A percentile compares a stretch with the other conserved stretches of the same genome.
phyloP scores from a whole-genome alignment of 2,329 filamentous ascomycete species.

The Ceratocystis variospora region DNA sequence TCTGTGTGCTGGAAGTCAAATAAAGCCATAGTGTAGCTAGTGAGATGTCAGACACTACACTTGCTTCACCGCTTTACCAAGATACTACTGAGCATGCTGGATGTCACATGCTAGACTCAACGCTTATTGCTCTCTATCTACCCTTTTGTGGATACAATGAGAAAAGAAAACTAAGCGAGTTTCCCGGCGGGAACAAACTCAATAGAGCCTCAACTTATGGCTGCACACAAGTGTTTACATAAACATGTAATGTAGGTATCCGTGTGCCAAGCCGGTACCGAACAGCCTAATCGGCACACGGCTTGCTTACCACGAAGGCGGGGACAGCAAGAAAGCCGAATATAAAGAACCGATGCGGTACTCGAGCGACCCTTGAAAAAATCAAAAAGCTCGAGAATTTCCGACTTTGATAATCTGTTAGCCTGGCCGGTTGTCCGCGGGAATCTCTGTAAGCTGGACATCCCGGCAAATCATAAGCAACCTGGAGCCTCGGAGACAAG shows the following conservation, averaged over 20 bases:
- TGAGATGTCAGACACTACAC: no score
- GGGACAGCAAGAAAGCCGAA: background rate
- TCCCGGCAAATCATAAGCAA: background rate
- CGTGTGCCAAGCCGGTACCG: background rate
- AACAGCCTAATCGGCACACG: background rate
- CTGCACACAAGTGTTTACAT: background rate
- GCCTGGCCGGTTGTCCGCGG: background rate
- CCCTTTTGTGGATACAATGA: background rate
- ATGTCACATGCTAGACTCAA: background rate
- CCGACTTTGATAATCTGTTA: background rate
- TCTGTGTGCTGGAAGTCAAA: no score
- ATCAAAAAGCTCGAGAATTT: background rate
- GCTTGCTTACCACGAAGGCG: background rate
- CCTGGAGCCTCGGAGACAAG: background rate
- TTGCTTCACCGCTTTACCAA: no score
- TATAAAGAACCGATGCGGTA: background rate
- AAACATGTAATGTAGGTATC: background rate
- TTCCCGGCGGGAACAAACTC: background rate
- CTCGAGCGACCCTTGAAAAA: background rate
- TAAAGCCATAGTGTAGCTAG: no score
- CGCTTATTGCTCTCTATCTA: background rate
- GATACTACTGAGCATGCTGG: background rate
- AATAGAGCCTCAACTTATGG: background rate
- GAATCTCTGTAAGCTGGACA: background rate
- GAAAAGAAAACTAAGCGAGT: background rate